phyloP scores from a whole-genome alignment of 2,329 filamentous ascomycete genomes.

The Bipolaris gigantea region DNA sequence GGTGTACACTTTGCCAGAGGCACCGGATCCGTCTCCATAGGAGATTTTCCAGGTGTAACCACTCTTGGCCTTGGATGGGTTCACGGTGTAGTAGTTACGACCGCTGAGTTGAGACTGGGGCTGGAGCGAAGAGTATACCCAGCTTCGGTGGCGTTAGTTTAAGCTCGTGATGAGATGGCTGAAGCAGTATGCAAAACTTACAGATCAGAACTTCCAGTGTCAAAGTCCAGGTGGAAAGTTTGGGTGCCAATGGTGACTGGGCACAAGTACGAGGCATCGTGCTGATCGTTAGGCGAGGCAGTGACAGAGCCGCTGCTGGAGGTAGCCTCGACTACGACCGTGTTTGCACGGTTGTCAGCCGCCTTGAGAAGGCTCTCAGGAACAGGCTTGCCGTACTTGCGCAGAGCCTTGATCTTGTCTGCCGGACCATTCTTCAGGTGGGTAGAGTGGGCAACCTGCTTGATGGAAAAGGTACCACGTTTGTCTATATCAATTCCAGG shows the following conservation, averaged over 20 bases:
- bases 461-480: constrained; percentile 33
- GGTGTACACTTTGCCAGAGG: constrained; percentile 65
- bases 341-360: constrained; percentile 35
- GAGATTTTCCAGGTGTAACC: constrained; percentile 61
- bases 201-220: constrained; percentile 69
- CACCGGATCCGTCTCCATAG: constrained; percentile 68
- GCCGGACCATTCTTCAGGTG: constrained; percentile 45
- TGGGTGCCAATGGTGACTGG: constrained; percentile 67
- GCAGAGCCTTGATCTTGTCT: constrained; percentile 45
- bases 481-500: constrained; percentile 15
- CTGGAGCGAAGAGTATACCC: constrained; percentile 66
- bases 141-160: constrained; percentile 46
- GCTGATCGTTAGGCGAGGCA: constrained; percentile 44
- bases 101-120: constrained; percentile 53
- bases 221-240: constrained; percentile 67
- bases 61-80: constrained; percentile 48
- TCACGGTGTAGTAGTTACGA: constrained; percentile 61
- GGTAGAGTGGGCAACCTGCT: constrained; percentile 29
- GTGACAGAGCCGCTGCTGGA: background rate
- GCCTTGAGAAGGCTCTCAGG: constrained; percentile 34
- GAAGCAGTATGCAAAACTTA: background rate
- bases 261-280: constrained; percentile 37
- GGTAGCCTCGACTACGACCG: background rate
- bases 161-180: too few relatives aligned
- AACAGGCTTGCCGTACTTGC: constrained; percentile 43